Evolutionary conservation across 805 yeast genomes (phyloP).

Genomic region (Saccharomycopsis sp.): DNA sequence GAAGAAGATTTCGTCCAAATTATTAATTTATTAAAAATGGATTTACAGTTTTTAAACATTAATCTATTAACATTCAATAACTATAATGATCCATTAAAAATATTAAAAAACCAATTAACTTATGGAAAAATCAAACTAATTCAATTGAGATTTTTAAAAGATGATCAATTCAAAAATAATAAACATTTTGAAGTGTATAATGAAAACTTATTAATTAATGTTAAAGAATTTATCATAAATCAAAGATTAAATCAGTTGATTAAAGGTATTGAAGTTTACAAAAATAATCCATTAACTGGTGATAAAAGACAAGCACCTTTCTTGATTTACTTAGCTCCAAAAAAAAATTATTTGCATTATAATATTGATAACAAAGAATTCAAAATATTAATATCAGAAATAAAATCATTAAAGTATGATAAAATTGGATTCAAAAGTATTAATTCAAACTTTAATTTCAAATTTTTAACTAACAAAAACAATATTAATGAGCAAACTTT

Average conservation of each 20-base stretch:
- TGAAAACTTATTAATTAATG: slow-evolving; percentile 5
- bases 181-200: slow-evolving; percentile 10
- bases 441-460: slow-evolving; percentile 2
- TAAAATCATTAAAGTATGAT: too few relatives aligned
- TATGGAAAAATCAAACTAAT: slow-evolving; percentile 12
- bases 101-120: slow-evolving; percentile 2
- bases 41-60: slow-evolving; percentile 11
- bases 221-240: slow-evolving; percentile 12
- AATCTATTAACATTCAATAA: slow-evolving; percentile 1
- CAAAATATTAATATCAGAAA: too few relatives aligned
- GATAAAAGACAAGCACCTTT: too few relatives aligned
- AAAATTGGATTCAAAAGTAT: too few relatives aligned
- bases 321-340: too few relatives aligned
- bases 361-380: too few relatives aligned
- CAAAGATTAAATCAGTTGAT: slow-evolving; percentile 15
- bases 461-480: too few relatives aligned
- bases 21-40: slow-evolving; percentile 14
- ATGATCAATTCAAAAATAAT: slow-evolving; percentile 9
- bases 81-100: background rate
- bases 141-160: slow-evolving; percentile 12
- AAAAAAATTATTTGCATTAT: too few relatives aligned
- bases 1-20: slow-evolving; percentile 9
- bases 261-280: too few relatives aligned
- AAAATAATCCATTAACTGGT: too few relatives aligned
- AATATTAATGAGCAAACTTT: too few relatives aligned